A percentile compares a stretch with the other conserved stretches of the same genome.
phyloP scores from a whole-genome alignment of 345 rosid genomes.

The rapeseed (Brassica napus) region DNA sequence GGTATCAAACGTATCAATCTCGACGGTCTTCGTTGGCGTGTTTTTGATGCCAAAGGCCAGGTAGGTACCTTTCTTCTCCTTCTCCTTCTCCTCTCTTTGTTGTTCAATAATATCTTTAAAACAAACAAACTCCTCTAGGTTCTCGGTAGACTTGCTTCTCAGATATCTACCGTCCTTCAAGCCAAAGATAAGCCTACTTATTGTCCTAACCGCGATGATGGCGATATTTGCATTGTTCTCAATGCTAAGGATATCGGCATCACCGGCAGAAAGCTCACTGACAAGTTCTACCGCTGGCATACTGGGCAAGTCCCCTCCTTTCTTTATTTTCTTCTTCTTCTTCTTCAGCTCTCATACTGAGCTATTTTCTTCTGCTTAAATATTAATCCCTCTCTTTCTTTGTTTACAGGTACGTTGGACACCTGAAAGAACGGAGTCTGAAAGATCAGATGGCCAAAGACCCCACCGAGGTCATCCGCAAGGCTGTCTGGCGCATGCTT shows the following conservation, averaged over 20 bases:
- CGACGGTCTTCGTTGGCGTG: constrained; percentile 94
- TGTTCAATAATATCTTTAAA: no score
- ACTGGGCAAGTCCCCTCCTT: constrained; percentile 67
- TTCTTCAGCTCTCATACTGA: no score
- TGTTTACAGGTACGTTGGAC: constrained; percentile 68
- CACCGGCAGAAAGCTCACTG: constrained; percentile 88
- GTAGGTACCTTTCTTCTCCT: constrained; percentile 17
- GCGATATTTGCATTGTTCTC: constrained; percentile 93
- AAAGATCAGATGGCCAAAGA: constrained; percentile 94
- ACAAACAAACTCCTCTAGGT: constrained; percentile 46
- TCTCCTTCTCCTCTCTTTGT: no score
- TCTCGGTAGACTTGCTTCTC: constrained; percentile 95
- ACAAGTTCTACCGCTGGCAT: constrained; percentile 89
- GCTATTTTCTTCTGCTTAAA: not conserved
- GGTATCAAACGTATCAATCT: constrained; percentile 85
- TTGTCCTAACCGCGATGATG: constrained; percentile 86
- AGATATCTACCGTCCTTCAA: constrained; percentile 82
- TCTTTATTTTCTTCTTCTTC: not conserved
- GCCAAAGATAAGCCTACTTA: constrained; percentile 98
- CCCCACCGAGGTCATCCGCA: constrained; percentile 96
- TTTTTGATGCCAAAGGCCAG: constrained; percentile 99
- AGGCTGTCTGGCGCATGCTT: constrained; percentile 96
- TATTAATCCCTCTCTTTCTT: not conserved
- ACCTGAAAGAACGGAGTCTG: constrained; percentile 89
- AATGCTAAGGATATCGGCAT: constrained; percentile 88